Conservation (phyloP, 306 rosid genomes). For the Coriaria nepalensis region DNA sequence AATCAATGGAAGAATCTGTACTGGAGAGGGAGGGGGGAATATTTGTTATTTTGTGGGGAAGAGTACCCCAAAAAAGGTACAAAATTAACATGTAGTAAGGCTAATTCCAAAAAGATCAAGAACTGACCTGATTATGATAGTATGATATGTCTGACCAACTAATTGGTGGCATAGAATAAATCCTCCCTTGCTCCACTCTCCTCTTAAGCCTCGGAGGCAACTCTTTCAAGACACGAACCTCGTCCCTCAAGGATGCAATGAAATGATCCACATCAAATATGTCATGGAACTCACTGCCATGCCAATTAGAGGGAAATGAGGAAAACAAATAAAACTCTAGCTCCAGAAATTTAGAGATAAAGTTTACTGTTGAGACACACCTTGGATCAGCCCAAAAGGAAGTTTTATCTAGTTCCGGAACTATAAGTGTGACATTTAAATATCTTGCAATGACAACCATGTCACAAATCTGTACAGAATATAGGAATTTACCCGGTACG, state of each 20-base stretch:
- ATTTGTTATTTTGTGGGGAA: no score
- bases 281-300: constrained; percentile 68
- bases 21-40: background rate
- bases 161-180: constrained; percentile 56
- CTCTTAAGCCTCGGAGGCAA: constrained; percentile 59
- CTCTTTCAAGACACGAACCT: constrained; percentile 54
- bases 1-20: constrained; percentile 61
- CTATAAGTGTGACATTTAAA: constrained; percentile 49
- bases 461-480: constrained; percentile 46
- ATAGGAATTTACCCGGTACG: no score
- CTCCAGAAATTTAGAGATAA: background rate
- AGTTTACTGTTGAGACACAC: constrained; percentile 19
- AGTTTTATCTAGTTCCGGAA: constrained; percentile 59
- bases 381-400: constrained; percentile 64
- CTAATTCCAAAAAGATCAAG: background rate
- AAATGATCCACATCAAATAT: constrained; percentile 73
- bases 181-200: constrained; percentile 37
- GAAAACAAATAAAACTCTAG: background rate
- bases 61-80: constrained; percentile 4
- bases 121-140: constrained; percentile 55
- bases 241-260: constrained; percentile 62
- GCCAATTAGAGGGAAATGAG: background rate
- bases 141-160: constrained; percentile 82
- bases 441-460: constrained; percentile 60
- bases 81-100: constrained; percentile 7